phyloP scores from a whole-genome alignment of 2,329 filamentous ascomycete species.

The Penicillium sp. region DNA sequence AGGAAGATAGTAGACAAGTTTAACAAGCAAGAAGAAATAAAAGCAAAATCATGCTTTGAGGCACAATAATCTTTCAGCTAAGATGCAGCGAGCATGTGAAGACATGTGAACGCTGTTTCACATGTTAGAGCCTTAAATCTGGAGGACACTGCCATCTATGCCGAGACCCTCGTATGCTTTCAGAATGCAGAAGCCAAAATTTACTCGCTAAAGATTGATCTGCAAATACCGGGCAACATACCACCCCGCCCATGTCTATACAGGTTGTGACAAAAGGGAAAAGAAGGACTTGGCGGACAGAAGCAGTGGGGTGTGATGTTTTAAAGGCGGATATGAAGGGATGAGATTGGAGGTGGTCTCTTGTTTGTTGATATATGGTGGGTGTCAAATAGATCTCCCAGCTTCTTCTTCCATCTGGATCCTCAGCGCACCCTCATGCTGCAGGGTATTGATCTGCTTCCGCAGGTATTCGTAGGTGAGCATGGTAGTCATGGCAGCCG shows the following conservation, averaged over 20 bases:
- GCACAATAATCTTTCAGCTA: background rate
- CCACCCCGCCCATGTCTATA: conserved; percentile 18
- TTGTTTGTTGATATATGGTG: conserved; percentile 4
- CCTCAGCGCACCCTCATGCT: conserved; percentile 50
- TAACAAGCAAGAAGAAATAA: background rate
- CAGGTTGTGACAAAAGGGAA: conserved; percentile 9
- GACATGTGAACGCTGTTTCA: conserved; percentile 14
- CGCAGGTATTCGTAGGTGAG: conserved; percentile 85
- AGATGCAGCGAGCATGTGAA: background rate
- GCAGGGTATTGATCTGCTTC: conserved; percentile 53
- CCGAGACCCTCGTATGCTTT: conserved; percentile 14
- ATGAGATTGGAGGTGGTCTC: background rate
- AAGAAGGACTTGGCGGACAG: background rate
- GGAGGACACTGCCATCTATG: conserved; percentile 18
- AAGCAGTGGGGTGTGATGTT: background rate
- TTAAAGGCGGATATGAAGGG: background rate
- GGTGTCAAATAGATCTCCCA: conserved; percentile 22
- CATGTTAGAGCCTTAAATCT: conserved; percentile 15
- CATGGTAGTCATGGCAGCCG: conserved; percentile 95
- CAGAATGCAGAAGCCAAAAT: conserved; percentile 14
- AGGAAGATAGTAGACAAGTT: background rate
- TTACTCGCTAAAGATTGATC: conserved; percentile 16
- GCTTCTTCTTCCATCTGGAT: conserved; percentile 22
- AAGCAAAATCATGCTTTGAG: background rate
- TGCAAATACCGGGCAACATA: conserved; percentile 11